Conservation (phyloP, 176 grass and related monocot species). For the Aegilops bicornis region DNA sequence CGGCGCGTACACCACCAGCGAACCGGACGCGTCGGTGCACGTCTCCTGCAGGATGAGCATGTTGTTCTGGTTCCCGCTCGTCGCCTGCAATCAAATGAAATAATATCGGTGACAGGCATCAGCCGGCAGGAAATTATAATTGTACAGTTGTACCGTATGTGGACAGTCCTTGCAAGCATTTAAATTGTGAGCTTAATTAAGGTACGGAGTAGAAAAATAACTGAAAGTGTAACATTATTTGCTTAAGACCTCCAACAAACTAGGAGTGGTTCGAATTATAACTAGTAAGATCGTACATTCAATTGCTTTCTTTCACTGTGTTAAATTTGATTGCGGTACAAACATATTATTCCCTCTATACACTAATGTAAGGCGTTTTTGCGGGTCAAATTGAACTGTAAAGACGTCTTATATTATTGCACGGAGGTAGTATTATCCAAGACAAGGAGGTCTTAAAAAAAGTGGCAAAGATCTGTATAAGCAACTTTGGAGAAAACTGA, state of each 20-base stretch:
- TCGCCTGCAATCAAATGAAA: conserved; percentile 31
- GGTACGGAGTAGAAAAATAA: neutral
- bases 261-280: neutral
- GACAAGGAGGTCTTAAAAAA: neutral
- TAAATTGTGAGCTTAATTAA: neutral
- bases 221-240: neutral
- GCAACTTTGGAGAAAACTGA: neutral
- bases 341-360: neutral
- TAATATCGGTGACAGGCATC: neutral
- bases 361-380: too few species aligned
- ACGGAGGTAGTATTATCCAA: neutral
- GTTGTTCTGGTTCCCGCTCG: conserved; percentile 54
- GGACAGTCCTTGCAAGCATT: neutral
- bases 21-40: conserved; percentile 48
- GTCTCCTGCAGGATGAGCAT: conserved; percentile 83
- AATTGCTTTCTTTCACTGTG: neutral
- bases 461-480: neutral
- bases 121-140: neutral
- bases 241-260: neutral
- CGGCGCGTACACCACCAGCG: conserved; percentile 65
- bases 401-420: too few species aligned
- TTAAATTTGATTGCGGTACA: neutral
- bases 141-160: neutral
- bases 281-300: neutral
- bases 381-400: too few species aligned